A percentile compares a stretch with the other conserved stretches of the same genome.
Conservation (phyloP, 495 filamentous ascomycete species). For the Staphylotrichum tortipilum region DNA sequence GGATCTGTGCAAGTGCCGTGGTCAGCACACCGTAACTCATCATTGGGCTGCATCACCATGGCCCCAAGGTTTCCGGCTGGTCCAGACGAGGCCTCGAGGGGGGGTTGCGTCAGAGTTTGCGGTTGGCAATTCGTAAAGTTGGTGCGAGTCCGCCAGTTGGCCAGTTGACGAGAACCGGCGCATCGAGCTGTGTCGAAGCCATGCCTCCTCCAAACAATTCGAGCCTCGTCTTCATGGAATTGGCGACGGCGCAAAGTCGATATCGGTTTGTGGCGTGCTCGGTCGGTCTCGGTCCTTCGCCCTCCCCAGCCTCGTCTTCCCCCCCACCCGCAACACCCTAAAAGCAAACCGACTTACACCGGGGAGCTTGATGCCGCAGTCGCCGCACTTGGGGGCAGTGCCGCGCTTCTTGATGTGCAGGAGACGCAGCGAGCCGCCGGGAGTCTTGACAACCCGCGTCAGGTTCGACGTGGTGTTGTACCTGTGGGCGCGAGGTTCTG, state of each 20-base stretch:
- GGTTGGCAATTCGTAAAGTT: too few relatives aligned
- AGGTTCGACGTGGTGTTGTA: constrained; percentile 98
- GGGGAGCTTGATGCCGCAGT: constrained; percentile 91
- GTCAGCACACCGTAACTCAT: constrained; percentile 4
- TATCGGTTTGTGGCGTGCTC: not conserved
- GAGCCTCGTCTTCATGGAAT: not conserved
- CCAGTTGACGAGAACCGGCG: not conserved
- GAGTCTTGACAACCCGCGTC: constrained; percentile 91
- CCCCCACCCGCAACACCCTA: not conserved
- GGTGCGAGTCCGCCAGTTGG: too few relatives aligned
- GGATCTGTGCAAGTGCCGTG: constrained; percentile 52
- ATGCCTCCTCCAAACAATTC: not conserved
- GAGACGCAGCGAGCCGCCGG: constrained; percentile 85
- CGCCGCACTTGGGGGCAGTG: constrained; percentile 94
- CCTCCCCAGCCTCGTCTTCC: not conserved
- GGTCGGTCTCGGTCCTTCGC: constrained; percentile 2
- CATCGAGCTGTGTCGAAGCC: not conserved
- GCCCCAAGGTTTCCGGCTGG: too few relatives aligned
- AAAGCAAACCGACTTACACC: constrained; percentile 58
- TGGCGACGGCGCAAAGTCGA: not conserved
- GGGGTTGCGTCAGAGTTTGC: too few relatives aligned
- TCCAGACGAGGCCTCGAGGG: too few relatives aligned
- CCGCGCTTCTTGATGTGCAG: constrained; percentile 99
- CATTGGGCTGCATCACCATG: too few relatives aligned
- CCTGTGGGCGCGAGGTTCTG: constrained; percentile 35